A percentile compares a stretch with the other conserved stretches of the same genome.
Conservation (phyloP, 768 basidiomycete species). For the Pisolithus microcarpus region DNA sequence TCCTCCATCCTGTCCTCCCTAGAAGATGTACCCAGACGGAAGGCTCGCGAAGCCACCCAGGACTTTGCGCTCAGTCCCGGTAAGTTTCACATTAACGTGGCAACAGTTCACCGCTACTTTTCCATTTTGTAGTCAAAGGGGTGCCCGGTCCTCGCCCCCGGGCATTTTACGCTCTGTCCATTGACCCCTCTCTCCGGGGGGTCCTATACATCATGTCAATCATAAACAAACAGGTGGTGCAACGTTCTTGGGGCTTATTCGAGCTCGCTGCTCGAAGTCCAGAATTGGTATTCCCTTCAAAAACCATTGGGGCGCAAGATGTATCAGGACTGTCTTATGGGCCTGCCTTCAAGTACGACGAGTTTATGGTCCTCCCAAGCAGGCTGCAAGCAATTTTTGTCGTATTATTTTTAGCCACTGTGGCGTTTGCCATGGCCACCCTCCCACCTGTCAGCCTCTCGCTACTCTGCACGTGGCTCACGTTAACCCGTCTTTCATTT, state of each 20-base stretch:
- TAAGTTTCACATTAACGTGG: conserved; percentile 7
- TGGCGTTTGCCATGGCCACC: conserved; percentile 22
- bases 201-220: conserved; percentile 38
- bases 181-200: conserved; percentile 30
- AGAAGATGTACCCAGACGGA: conserved; percentile 24
- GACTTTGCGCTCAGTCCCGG: conserved; percentile 41
- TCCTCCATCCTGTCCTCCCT: conserved; percentile 14
- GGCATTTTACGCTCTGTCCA: conserved; percentile 33
- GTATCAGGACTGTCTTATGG: conserved; percentile 45
- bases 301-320: conserved; percentile 13
- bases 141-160: conserved; percentile 20
- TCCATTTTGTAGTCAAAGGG: conserved; percentile 11
- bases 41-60: conserved; percentile 16
- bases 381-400: conserved; percentile 34
- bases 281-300: conserved; percentile 8
- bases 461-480: neutral
- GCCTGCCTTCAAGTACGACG: conserved; percentile 66
- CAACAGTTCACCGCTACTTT: conserved; percentile 1
- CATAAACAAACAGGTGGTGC: conserved; percentile 43
- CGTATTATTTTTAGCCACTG: conserved; percentile 26
- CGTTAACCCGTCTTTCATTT: neutral
- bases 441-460: conserved; percentile 31
- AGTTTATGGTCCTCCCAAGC: conserved; percentile 45
- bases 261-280: conserved; percentile 24
- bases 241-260: conserved; percentile 51